Base-by-base conservation (phyloP, 371 early-diverging fungal species). In the Blakeslea trispora region DNA sequence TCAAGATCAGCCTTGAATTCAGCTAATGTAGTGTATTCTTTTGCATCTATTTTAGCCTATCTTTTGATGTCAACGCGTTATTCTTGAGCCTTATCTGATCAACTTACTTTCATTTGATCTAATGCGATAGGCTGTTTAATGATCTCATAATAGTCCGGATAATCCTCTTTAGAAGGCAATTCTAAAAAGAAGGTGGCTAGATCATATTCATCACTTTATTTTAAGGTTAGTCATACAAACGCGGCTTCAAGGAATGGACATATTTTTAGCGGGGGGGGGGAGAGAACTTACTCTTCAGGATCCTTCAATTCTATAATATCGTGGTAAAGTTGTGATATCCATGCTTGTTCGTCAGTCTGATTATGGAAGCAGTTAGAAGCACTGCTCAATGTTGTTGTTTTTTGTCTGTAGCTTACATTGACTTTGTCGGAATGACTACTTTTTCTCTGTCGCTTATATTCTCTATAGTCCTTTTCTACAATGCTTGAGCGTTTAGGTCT, bases 101-200 rank as follows among this genome's bases (percentile, higher is more conserved):
- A n/a, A 9, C 0, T 32, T 61, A 78, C 78, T 70, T 82, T 75
- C n/a, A 91, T 89, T 31, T 76, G 73, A 31, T 83, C 76, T 6
- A 95, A 59, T 7, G 93, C 86, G 66, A 95, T 93, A 9, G 96
- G 97, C 1, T 84, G 70, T 48, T 87, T 85, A 57, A 95, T 94
- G 46, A 92, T 72, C 35, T 88, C 79, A 71, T 94, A 96, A 67
- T 96, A 97, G 54, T 95, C 95, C 2, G 96, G 95, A 59, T 95
- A 94, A 22, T 85, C 81, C 2, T 79, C 75, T 59, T 76, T 76
- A 10, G 88, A 87, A 5, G 96, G 95, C 11, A 91, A 78, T 41
- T 89, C 84, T 52, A 82, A 49, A 66, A 95, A 96, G 39, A 87
- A 66, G 14, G 86, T 86, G 34, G 81, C 68, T 2, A 88, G 51